Conservation (phyloP, 441 rosid species). For the Eutrema salsugineum region DNA sequence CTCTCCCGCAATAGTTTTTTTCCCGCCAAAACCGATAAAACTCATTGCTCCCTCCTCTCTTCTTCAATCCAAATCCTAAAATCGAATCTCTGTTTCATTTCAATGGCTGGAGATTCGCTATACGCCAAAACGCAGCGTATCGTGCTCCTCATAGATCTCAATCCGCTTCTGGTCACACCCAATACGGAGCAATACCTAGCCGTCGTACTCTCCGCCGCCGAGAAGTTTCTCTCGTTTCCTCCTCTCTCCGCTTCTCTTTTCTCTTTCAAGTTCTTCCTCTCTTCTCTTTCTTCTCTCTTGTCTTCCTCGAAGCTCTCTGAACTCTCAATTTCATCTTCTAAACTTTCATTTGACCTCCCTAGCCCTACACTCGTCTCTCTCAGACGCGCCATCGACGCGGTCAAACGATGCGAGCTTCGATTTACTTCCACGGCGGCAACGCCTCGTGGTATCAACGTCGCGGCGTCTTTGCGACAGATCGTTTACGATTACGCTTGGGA, state of each 20-base stretch:
- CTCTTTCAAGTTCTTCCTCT: constrained; percentile 79
- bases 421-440: neutral
- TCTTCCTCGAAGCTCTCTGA: constrained; percentile 75
- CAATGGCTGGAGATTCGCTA: constrained; percentile 40
- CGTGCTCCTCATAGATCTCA: constrained; percentile 76
- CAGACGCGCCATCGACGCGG: constrained; percentile 39
- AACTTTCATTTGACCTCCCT: constrained; percentile 68
- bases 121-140: constrained; percentile 71
- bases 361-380: constrained; percentile 49
- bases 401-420: constrained; percentile 16
- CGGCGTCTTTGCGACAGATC: constrained; percentile 70
- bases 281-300: constrained; percentile 82
- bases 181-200: constrained; percentile 38
- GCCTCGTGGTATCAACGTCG: constrained; percentile 47
- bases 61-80: constrained; percentile 15
- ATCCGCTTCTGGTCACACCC: constrained; percentile 48
- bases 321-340: constrained; percentile 40
- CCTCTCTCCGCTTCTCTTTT: constrained; percentile 62
- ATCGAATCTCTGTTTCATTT: constrained; percentile 11
- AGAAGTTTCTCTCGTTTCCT: constrained; percentile 54
- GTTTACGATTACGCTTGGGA: constrained; percentile 90
- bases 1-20: neutral
- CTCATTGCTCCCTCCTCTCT: neutral
- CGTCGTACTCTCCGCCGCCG: constrained; percentile 50
- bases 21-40: constrained; percentile 24